Evolutionary conservation across 2,329 filamentous ascomycete species (phyloP).

Genomic region (Magnaporthiopsis rhizophila): DNA sequence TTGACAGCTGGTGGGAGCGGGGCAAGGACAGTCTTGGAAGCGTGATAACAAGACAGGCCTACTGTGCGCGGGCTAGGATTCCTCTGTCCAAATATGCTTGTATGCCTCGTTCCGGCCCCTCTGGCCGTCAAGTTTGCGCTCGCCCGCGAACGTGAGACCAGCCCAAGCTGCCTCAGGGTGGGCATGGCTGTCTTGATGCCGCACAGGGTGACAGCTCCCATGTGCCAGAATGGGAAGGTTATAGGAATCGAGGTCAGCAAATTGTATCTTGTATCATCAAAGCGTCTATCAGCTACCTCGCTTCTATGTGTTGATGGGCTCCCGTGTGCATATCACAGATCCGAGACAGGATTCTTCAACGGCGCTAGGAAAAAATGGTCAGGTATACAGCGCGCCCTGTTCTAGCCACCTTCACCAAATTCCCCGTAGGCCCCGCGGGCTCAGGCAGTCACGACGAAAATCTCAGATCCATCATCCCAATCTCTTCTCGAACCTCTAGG

Average conservation of each 20-base stretch:
- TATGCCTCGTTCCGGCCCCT: not conserved
- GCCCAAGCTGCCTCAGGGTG: slow-evolving; percentile 1
- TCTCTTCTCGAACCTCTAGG: not conserved
- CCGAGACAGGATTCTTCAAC: no score
- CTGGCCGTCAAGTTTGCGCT: not conserved
- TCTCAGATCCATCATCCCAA: not conserved
- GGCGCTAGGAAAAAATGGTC: no score
- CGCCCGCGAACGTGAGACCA: not conserved
- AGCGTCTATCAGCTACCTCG: not conserved
- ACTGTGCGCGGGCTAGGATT: not conserved
- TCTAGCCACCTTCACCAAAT: not conserved
- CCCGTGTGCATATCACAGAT: no score
- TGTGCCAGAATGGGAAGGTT: not conserved
- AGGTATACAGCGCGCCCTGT: no score
- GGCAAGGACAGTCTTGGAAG: not conserved
- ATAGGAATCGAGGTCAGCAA: not conserved
- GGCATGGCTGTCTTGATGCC: not conserved
- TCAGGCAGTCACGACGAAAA: not conserved
- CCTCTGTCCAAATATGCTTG: not conserved
- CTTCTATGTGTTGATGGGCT: not conserved
- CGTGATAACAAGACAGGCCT: not conserved
- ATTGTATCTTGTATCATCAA: not conserved
- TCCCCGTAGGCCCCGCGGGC: not conserved
- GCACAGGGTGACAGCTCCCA: not conserved
- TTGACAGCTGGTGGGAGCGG: not conserved